phyloP scores from a whole-genome alignment of 148 eudicot species.

The Pouteria glomerata region DNA sequence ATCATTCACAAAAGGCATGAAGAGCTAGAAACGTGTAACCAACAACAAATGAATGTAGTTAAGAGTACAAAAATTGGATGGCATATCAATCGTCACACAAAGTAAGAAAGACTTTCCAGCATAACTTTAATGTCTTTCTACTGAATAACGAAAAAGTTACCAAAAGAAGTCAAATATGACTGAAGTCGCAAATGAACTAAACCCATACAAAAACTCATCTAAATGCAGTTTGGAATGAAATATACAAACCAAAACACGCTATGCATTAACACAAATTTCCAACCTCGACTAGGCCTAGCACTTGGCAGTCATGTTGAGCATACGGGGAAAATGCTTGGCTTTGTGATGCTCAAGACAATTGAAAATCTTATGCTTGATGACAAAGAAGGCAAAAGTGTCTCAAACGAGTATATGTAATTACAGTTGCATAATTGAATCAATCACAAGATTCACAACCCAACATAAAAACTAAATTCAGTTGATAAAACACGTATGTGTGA shows the following conservation, averaged over 20 bases:
- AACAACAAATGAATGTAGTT: not conserved
- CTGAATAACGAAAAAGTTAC: not conserved
- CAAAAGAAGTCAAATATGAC: not conserved
- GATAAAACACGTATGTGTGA: not conserved
- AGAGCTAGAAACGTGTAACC: too few relatives aligned
- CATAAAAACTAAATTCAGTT: not conserved
- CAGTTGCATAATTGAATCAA: not conserved
- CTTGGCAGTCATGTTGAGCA: not conserved
- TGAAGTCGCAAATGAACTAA: not conserved
- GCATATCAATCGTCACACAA: not conserved
- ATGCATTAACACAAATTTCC: not conserved
- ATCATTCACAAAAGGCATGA: too few relatives aligned
- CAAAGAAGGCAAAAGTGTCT: not conserved
- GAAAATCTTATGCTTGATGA: not conserved
- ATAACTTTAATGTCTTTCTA: not conserved
- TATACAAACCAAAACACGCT: not conserved
- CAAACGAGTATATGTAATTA: not conserved
- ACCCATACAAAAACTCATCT: not conserved
- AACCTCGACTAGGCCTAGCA: not conserved
- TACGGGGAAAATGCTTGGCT: not conserved
- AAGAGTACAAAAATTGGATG: not conserved
- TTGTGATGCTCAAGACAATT: not conserved
- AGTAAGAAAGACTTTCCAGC: not conserved
- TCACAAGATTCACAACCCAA: not conserved
- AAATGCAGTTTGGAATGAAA: not conserved